phyloP scores from a whole-genome alignment of 1,284 basidiomycete species.

The Sporisorium iseilematis-ciliati region DNA sequence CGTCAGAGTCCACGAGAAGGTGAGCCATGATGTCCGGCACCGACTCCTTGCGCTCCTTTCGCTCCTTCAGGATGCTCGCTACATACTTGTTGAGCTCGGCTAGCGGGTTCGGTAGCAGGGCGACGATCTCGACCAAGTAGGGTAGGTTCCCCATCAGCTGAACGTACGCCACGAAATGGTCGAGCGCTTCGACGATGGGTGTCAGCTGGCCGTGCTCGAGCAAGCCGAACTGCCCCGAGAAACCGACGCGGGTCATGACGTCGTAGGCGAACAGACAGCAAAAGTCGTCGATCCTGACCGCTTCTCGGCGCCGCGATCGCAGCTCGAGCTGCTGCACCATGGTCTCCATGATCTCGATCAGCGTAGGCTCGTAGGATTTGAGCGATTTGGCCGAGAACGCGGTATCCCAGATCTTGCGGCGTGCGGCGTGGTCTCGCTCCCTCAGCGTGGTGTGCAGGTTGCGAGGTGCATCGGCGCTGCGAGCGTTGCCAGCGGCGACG shows the following conservation, averaged over 20 bases:
- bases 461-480: constrained; percentile 20
- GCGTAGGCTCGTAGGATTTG: constrained; percentile 45
- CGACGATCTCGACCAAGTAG: constrained; percentile 36
- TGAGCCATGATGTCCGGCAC: constrained; percentile 38
- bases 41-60: constrained; percentile 25
- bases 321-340: constrained; percentile 35
- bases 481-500: constrained; percentile 12
- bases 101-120: constrained; percentile 42
- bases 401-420: constrained; percentile 50
- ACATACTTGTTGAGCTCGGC: constrained; percentile 42
- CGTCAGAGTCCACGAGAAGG: constrained; percentile 21
- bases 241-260: constrained; percentile 44
- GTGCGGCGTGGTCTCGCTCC: constrained; percentile 24
- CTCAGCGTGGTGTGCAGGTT: constrained; percentile 33
- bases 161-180: constrained; percentile 30
- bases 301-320: constrained; percentile 22
- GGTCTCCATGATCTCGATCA: constrained; percentile 32
- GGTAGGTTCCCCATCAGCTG: constrained; percentile 46
- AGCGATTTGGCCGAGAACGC: constrained; percentile 46
- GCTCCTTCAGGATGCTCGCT: constrained; percentile 24
- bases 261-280: constrained; percentile 45
- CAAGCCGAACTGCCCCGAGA: constrained; percentile 40
- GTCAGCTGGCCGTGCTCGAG: constrained; percentile 33
- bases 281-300: constrained; percentile 42
- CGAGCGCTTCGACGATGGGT: constrained; percentile 34